Evolutionary conservation across 768 basidiomycete species (phyloP).

Genomic region (Paxillus rubicundulus): DNA sequence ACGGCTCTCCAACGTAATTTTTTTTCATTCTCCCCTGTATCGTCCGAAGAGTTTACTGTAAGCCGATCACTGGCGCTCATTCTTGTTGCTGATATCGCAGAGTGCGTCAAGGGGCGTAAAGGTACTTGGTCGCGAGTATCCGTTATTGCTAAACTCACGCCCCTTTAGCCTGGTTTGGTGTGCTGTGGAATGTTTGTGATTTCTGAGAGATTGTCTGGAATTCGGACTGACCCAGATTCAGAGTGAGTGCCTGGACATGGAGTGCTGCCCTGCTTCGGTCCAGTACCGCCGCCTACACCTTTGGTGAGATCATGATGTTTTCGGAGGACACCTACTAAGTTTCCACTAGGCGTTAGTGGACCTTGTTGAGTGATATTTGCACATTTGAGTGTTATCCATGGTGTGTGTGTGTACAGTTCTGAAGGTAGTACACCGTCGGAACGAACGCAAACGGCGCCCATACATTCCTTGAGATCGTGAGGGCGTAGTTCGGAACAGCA

Average conservation of each 20-base stretch:
- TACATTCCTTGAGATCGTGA: slow-evolving; percentile 58
- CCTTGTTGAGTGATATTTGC: slow-evolving; percentile 36
- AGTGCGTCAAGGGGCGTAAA: slow-evolving; percentile 48
- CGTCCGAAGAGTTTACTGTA: slow-evolving; percentile 50
- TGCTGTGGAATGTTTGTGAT: slow-evolving; percentile 46
- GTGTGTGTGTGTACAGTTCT: neutral
- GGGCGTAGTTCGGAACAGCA: slow-evolving; percentile 44
- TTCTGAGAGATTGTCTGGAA: neutral
- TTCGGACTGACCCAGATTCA: slow-evolving; percentile 8
- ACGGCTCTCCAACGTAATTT: slow-evolving; percentile 47
- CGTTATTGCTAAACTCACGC: neutral
- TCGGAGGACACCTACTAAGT: neutral
- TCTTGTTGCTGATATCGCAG: slow-evolving; percentile 16
- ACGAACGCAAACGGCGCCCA: slow-evolving; percentile 57
- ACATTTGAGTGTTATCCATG: neutral
- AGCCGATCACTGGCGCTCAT: neutral
- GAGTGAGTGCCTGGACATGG: slow-evolving; percentile 58
- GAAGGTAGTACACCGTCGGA: slow-evolving; percentile 50
- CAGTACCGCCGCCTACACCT: slow-evolving; percentile 50
- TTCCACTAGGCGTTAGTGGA: slow-evolving; percentile 42
- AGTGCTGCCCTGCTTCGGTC: slow-evolving; percentile 55
- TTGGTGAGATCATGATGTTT: slow-evolving; percentile 23
- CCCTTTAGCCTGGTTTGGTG: slow-evolving; percentile 44
- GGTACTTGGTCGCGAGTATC: slow-evolving; percentile 18
- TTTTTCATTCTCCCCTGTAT: slow-evolving; percentile 42